Percentiles rank a stretch among this genome's conserved stretches.
Evolutionary conservation across 148 eudicot species (phyloP).

Genomic region (Persicaria tinctoria): DNA sequence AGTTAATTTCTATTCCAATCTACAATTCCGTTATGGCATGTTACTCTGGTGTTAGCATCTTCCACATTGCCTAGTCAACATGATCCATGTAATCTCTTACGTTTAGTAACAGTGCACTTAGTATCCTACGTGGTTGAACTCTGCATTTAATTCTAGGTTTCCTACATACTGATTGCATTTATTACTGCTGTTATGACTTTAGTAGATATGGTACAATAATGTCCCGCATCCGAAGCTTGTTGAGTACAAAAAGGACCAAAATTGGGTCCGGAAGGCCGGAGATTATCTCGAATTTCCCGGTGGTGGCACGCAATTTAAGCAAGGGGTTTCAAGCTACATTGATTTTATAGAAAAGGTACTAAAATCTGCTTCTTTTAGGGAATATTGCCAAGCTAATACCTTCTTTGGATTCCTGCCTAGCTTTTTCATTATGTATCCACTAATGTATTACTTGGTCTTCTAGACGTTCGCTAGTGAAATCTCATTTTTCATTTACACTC

Average conservation of each 20-base stretch:
- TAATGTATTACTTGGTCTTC: neutral
- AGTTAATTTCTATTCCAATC: too few species aligned
- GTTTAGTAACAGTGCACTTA: neutral
- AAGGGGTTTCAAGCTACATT: conserved; percentile 74
- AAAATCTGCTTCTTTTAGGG: conserved; percentile 8
- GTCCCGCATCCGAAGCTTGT: conserved; percentile 98
- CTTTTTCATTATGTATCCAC: neutral
- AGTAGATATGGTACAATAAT: conserved; percentile 87
- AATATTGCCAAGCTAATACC: neutral
- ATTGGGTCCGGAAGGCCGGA: conserved; percentile 75
- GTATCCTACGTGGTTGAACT: neutral
- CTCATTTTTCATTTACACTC: neutral
- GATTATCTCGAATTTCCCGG: conserved; percentile 91
- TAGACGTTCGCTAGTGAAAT: too few species aligned
- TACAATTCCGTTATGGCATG: neutral
- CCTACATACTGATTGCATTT: conserved; percentile 7
- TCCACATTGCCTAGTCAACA: neutral
- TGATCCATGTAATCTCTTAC: neutral
- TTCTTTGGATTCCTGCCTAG: too few species aligned
- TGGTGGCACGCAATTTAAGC: conserved; percentile 94
- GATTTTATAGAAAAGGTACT: conserved; percentile 67
- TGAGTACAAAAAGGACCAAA: conserved; percentile 95
- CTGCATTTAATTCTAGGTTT: neutral
- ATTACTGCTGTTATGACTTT: neutral
- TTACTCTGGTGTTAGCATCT: neutral